phyloP scores from a whole-genome alignment of 345 rosid species.

The Eutrema japonicum region DNA sequence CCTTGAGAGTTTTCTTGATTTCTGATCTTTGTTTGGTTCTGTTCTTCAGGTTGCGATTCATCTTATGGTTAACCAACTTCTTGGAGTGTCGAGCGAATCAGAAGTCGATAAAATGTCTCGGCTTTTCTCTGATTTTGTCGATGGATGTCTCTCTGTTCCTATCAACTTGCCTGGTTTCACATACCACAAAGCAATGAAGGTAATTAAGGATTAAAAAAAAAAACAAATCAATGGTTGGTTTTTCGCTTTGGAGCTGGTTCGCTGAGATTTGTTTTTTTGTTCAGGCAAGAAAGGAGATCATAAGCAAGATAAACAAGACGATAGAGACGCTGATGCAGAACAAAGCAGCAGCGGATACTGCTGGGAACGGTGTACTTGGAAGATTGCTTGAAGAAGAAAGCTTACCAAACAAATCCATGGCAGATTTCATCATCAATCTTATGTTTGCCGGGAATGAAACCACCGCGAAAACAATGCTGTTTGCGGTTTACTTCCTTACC shows the following conservation, averaged over 20 bases:
- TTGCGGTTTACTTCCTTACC: conserved; percentile 79
- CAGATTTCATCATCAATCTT: conserved; percentile 85
- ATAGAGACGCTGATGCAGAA: conserved; percentile 46
- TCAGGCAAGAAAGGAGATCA: conserved; percentile 75
- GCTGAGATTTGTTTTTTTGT: background rate
- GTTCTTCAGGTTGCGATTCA: conserved; percentile 70
- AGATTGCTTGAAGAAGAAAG: conserved; percentile 71
- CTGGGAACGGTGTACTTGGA: conserved; percentile 63
- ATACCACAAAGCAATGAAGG: conserved; percentile 80
- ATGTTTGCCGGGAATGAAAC: conserved; percentile 93
- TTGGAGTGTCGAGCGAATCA: conserved; percentile 62
- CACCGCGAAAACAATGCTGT: conserved; percentile 82
- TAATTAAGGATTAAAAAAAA: conserved; percentile 5
- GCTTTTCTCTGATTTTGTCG: conserved; percentile 79
- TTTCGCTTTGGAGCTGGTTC: background rate
- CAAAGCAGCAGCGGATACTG: conserved; percentile 36
- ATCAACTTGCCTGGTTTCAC: conserved; percentile 75
- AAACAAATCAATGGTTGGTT: background rate
- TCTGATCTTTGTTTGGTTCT: conserved; percentile 22
- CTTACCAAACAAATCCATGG: conserved; percentile 63
- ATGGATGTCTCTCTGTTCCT: conserved; percentile 90
- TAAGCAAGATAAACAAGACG: conserved; percentile 61
- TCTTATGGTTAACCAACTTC: conserved; percentile 81
- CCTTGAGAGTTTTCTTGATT: background rate
- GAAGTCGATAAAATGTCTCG: conserved; percentile 78